These are phyloP conservation scores for Podosphaera aphanis DNA, from an alignment of 2,329 filamentous ascomycete species.

Conservation along the genomic window DNA sequence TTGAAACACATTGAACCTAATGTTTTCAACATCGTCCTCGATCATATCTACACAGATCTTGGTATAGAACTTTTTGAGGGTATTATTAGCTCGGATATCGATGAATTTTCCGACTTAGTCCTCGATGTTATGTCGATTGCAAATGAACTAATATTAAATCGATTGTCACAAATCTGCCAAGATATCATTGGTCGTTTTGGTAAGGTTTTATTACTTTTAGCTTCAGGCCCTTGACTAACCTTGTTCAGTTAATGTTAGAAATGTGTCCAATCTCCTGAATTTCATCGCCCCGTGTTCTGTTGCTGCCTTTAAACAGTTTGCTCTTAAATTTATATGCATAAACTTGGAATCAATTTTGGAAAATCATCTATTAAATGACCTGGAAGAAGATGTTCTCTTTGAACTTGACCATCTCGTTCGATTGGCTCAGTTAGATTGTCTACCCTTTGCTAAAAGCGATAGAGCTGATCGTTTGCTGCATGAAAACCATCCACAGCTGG, in stretches of 20 bases:
- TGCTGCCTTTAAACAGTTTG: constrained; percentile 65
- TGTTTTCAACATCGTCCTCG: constrained; percentile 57
- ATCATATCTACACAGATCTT: constrained; percentile 62
- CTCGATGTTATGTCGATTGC: constrained; percentile 76
- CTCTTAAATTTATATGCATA: constrained; percentile 73
- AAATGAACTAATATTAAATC: constrained; percentile 87
- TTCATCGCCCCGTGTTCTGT: constrained; percentile 67
- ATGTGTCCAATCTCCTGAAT: constrained; percentile 67
- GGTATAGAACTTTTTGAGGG: constrained; percentile 64
- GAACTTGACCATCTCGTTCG: constrained; percentile 64
- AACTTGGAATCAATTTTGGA: constrained; percentile 84
- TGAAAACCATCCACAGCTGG: constrained; percentile 21
- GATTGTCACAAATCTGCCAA: constrained; percentile 76
- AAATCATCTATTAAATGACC: constrained; percentile 62
- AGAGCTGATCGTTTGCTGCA: constrained; percentile 42
- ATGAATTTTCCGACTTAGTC: constrained; percentile 72
- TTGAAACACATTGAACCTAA: constrained; percentile 53
- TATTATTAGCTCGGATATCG: constrained; percentile 44
- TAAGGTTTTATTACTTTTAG: constrained; percentile 17
- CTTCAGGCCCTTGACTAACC: constrained; percentile 5
- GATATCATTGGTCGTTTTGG: constrained; percentile 57
- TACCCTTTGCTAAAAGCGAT: constrained; percentile 56
- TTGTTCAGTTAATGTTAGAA: constrained; percentile 46
- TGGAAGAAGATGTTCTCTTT: constrained; percentile 60
- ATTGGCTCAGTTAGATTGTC: constrained; percentile 56